Conservation (phyloP, 306 rosid genomes). For the Parietaria judaica region DNA sequence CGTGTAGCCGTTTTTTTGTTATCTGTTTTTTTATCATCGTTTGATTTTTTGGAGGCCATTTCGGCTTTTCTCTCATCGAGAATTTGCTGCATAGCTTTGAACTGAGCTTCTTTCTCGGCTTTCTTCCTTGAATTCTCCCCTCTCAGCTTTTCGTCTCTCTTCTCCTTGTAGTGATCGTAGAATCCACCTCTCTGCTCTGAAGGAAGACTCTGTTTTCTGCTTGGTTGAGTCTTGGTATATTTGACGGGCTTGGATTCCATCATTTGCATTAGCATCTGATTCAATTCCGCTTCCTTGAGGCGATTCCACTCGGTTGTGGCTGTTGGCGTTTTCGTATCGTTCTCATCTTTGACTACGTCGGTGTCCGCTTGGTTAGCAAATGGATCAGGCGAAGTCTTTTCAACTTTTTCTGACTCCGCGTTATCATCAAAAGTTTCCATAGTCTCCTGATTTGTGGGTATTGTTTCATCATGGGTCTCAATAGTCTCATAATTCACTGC, state of each 20-base stretch:
- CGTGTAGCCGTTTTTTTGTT: conserved; percentile 31
- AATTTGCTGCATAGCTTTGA: conserved; percentile 54
- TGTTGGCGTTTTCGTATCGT: conserved; percentile 30
- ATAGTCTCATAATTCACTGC: conserved; percentile 23
- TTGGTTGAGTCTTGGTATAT: conserved; percentile 51
- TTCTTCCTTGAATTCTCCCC: conserved; percentile 46
- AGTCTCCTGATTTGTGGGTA: conserved; percentile 28
- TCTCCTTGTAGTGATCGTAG: conserved; percentile 74
- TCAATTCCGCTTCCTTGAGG: conserved; percentile 70
- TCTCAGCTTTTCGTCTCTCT: conserved; percentile 74
- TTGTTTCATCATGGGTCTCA: conserved; percentile 30
- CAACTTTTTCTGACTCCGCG: conserved; percentile 33
- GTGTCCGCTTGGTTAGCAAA: conserved; percentile 39
- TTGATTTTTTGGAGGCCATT: conserved; percentile 47
- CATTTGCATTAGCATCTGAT: conserved; percentile 78
- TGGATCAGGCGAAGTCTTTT: conserved; percentile 29
- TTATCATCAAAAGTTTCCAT: conserved; percentile 30
- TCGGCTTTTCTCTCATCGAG: conserved; percentile 64
- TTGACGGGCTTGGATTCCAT: conserved; percentile 54
- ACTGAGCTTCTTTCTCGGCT: conserved; percentile 62
- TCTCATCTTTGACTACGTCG: conserved; percentile 28
- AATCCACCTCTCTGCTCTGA: conserved; percentile 69
- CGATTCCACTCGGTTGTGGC: conserved; percentile 72
- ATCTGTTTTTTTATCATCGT: conserved; percentile 21
- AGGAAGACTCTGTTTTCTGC: conserved; percentile 41